phyloP scores from a whole-genome alignment of 805 yeast species.

The Nakazawaea pomicola region DNA sequence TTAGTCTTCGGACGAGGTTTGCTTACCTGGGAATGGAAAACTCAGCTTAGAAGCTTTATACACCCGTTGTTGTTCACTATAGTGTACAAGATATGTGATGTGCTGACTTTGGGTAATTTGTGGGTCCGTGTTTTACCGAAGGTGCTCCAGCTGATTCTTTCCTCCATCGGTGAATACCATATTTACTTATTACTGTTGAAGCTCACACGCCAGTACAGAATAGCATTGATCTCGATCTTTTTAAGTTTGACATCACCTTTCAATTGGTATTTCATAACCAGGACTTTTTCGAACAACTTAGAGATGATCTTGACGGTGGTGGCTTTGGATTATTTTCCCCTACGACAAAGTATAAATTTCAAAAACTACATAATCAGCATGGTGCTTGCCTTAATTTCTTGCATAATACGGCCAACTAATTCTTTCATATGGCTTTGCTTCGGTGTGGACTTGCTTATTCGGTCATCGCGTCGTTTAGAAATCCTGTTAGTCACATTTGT shows the following conservation, averaged over 20 bases:
- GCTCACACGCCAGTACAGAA: slow-evolving; percentile 24
- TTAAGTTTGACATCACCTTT: slow-evolving; percentile 63
- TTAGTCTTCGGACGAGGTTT: slow-evolving; percentile 75
- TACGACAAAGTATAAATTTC: slow-evolving; percentile 13
- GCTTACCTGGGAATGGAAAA: slow-evolving; percentile 92
- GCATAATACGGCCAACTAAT: slow-evolving; percentile 82
- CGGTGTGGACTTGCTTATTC: slow-evolving; percentile 34
- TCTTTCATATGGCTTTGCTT: slow-evolving; percentile 67
- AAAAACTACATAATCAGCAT: slow-evolving; percentile 32
- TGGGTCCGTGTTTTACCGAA: slow-evolving; percentile 53
- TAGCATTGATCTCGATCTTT: slow-evolving; percentile 39
- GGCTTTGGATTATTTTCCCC: slow-evolving; percentile 69
- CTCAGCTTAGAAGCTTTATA: slow-evolving; percentile 66
- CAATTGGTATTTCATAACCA: slow-evolving; percentile 74
- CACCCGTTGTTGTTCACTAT: slow-evolving; percentile 71
- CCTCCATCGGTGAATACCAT: slow-evolving; percentile 67
- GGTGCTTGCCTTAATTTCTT: slow-evolving; percentile 51
- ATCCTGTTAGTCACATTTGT: slow-evolving; percentile 10
- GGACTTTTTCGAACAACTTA: slow-evolving; percentile 82
- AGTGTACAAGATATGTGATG: slow-evolving; percentile 32
- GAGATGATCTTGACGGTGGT: slow-evolving; percentile 68
- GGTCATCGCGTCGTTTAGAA: slow-evolving; percentile 4
- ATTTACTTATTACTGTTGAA: slow-evolving; percentile 38
- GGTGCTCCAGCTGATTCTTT: slow-evolving; percentile 60
- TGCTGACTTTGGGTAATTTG: slow-evolving; percentile 30